Percentiles rank a stretch among this genome's conserved stretches.
These are phyloP conservation scores for Penicillium taxi DNA, from an alignment of 495 filamentous ascomycete genomes.

Conservation along the genomic window DNA sequence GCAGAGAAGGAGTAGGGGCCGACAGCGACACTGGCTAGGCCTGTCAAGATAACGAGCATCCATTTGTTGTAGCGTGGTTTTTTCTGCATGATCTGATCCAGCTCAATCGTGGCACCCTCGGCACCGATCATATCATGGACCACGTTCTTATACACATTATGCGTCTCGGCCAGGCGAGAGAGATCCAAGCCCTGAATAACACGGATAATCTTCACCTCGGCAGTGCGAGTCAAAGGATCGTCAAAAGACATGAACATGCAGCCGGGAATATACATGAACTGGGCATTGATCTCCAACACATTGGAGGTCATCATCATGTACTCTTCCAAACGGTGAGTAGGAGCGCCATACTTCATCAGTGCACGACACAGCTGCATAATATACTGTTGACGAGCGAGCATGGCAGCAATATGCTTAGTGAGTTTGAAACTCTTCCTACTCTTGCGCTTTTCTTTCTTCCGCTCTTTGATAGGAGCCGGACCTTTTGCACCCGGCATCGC, in stretches of 20 bases:
- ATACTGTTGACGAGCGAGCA: slow-evolving; percentile 69
- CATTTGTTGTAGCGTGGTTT: slow-evolving; percentile 47
- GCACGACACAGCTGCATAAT: slow-evolving; percentile 80
- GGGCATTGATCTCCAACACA: slow-evolving; percentile 76
- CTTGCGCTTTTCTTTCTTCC: slow-evolving; percentile 22
- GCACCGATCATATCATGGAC: slow-evolving; percentile 77
- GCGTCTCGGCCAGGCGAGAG: slow-evolving; percentile 69
- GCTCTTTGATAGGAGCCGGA: slow-evolving; percentile 19
- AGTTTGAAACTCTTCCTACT: slow-evolving; percentile 59
- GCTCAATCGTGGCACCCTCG: slow-evolving; percentile 61
- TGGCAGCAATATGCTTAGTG: slow-evolving; percentile 74
- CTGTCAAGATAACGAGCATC: slow-evolving; percentile 65
- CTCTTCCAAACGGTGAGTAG: slow-evolving; percentile 66
- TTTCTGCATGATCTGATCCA: slow-evolving; percentile 56
- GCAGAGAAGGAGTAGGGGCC: slow-evolving; percentile 84
- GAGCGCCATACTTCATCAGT: slow-evolving; percentile 73
- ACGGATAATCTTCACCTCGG: slow-evolving; percentile 80
- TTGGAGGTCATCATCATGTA: slow-evolving; percentile 84
- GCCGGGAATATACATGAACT: slow-evolving; percentile 83
- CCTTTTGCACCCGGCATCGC: slow-evolving; percentile 21
- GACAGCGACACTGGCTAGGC: slow-evolving; percentile 67
- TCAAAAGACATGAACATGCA: slow-evolving; percentile 95
- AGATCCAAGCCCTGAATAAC: slow-evolving; percentile 69
- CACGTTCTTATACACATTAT: slow-evolving; percentile 84
- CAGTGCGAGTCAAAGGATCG: slow-evolving; percentile 75